phyloP scores from a whole-genome alignment of 2,329 filamentous ascomycete species.

The Phyllosticta paracitricarpa region DNA sequence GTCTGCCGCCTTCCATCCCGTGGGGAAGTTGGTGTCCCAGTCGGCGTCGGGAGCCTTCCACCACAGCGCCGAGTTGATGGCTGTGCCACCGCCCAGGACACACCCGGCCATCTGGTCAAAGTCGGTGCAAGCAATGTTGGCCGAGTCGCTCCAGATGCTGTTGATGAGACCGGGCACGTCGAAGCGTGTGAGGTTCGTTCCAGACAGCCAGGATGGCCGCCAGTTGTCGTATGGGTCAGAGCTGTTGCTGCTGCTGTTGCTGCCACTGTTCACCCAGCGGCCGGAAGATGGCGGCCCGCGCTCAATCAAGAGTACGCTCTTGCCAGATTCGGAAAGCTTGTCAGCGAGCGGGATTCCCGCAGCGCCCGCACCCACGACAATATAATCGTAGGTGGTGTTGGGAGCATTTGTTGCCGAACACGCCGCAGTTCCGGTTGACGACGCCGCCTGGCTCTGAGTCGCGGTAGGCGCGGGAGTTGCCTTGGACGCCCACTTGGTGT shows the following conservation, averaged over 20 bases:
- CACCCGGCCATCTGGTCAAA: conserved; percentile 66
- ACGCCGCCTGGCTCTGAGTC: conserved; percentile 22
- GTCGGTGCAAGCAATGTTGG: conserved; percentile 56
- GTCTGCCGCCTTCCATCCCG: conserved; percentile 59
- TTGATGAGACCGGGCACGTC: conserved; percentile 64
- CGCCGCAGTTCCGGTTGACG: conserved; percentile 22
- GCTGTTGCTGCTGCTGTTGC: conserved; percentile 16
- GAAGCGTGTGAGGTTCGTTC: conserved; percentile 56
- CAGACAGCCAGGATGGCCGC: conserved; percentile 44
- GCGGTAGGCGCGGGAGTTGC: conserved; percentile 32
- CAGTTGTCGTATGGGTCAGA: conserved; percentile 37
- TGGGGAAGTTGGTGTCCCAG: conserved; percentile 63
- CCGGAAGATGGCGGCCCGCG: conserved; percentile 47
- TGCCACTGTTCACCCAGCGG: conserved; percentile 46
- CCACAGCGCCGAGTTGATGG: conserved; percentile 60
- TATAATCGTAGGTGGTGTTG: conserved; percentile 49
- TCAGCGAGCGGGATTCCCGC: conserved; percentile 51
- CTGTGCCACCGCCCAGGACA: conserved; percentile 56
- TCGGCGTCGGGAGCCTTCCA: conserved; percentile 56
- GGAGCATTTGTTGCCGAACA: conserved; percentile 28
- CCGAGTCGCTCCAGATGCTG: conserved; percentile 55
- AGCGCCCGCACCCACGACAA: conserved; percentile 53
- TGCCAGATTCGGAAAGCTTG: conserved; percentile 53
- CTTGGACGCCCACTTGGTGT: conserved; percentile 29
- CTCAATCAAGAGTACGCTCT: conserved; percentile 51